Evolutionary conservation across 2,329 filamentous ascomycete genomes (phyloP).

Genomic region (Penicillium sp.): DNA sequence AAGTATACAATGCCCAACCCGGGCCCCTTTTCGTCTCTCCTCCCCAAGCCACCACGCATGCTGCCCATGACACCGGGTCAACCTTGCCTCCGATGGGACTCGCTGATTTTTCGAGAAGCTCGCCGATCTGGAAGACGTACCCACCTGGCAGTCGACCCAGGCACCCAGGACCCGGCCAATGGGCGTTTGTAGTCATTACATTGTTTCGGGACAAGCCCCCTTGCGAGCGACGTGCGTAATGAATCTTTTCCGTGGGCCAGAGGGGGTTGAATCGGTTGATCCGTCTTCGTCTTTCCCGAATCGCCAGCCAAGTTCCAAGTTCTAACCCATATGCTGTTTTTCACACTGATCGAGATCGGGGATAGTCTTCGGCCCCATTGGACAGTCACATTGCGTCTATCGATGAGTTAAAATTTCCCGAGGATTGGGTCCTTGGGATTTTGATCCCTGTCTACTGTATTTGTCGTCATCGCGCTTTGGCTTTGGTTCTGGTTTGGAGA

Average conservation of each 20-base stretch:
- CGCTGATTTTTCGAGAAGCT: constrained; percentile 6
- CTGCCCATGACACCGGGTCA: background rate
- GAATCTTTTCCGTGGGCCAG: background rate
- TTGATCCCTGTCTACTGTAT: constrained; percentile 5
- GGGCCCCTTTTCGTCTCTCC: background rate
- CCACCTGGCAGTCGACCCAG: constrained; percentile 7
- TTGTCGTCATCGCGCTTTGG: background rate
- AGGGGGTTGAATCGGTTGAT: background rate
- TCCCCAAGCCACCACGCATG: background rate
- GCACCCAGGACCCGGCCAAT: constrained; percentile 6
- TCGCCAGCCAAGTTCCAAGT: too few species aligned
- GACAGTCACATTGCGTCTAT: background rate
- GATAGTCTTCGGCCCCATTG: background rate
- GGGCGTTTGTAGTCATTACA: constrained; percentile 6
- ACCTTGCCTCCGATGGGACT: background rate
- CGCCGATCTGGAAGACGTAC: constrained; percentile 7
- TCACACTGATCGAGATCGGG: constrained; percentile 8
- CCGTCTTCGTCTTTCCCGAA: background rate
- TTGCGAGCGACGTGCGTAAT: constrained; percentile 14
- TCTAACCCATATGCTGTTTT: background rate
- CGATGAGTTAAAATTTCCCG: constrained; percentile 10
- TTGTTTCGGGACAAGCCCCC: constrained; percentile 10
- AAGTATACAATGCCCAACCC: background rate
- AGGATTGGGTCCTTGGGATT: constrained; percentile 8
- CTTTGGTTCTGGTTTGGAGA: background rate